These are phyloP conservation scores for Diaporthe sp. DNA, from an alignment of 2,329 filamentous ascomycete species.

Conservation along the genomic window DNA sequence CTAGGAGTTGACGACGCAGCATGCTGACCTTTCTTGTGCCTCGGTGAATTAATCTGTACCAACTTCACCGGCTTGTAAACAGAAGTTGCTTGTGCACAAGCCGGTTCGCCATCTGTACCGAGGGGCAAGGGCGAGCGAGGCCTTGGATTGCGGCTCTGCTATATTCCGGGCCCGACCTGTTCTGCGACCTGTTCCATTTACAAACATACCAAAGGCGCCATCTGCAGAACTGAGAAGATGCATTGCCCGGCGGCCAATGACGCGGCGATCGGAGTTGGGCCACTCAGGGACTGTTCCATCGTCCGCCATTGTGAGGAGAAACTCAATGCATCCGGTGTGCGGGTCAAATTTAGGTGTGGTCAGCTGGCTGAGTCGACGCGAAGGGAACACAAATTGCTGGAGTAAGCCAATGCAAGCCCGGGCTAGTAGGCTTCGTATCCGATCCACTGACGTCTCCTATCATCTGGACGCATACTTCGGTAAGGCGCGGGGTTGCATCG, in stretches of 20 bases:
- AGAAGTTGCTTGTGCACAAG: neutral
- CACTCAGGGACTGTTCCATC: neutral
- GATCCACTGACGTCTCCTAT: neutral
- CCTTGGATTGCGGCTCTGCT: neutral
- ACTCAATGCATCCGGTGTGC: neutral
- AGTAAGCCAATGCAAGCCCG: neutral
- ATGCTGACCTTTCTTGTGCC: neutral
- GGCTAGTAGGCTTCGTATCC: neutral
- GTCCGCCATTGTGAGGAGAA: neutral
- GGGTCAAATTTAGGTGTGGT: neutral
- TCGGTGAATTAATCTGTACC: neutral
- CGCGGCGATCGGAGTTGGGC: neutral
- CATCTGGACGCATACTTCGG: neutral
- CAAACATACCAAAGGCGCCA: neutral
- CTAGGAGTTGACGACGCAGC: neutral
- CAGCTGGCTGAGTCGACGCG: neutral
- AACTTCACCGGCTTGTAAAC: too few species aligned
- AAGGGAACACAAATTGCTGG: neutral
- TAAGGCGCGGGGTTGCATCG: neutral
- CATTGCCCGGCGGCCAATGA: neutral
- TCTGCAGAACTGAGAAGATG: neutral
- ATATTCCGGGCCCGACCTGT: neutral
- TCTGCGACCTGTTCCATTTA: neutral
- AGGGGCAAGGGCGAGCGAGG: neutral
- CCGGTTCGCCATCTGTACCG: neutral